These are phyloP conservation scores for Physcomitrellopsis africana DNA, from an alignment of 225 moss, liverwort and hornwort species.

Conservation along the genomic window DNA sequence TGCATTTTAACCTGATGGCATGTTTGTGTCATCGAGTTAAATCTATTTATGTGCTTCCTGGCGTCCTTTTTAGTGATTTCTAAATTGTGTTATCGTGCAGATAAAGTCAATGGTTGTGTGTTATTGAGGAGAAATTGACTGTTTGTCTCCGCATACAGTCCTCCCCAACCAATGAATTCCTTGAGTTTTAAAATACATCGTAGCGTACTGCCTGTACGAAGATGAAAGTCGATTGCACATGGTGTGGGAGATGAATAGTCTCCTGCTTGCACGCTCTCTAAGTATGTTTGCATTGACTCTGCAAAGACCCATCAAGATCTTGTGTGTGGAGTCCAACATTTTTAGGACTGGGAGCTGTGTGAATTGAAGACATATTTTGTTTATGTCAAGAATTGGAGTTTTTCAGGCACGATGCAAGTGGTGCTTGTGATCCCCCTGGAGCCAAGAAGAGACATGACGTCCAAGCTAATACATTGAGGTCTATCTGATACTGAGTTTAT, in stretches of 20 bases:
- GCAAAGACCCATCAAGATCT: conserved; percentile 35
- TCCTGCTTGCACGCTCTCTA: conserved; percentile 38
- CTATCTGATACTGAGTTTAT: not conserved
- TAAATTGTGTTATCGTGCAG: conserved; percentile 41
- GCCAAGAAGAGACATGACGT: not conserved
- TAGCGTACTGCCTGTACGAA: conserved; percentile 39
- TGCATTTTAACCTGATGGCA: conserved; percentile 45
- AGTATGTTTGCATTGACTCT: conserved; percentile 33
- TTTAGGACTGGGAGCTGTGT: conserved; percentile 19
- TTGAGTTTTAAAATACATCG: conserved; percentile 34
- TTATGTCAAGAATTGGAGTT: conserved; percentile 5
- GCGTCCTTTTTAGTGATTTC: conserved; percentile 26
- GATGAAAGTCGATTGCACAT: conserved; percentile 41
- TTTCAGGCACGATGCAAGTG: conserved; percentile 20
- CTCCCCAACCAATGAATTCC: conserved; percentile 38
- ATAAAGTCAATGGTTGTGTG: conserved; percentile 45
- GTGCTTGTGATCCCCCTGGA: conserved; percentile 14
- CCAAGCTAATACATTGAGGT: not conserved
- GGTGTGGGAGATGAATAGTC: conserved; percentile 34
- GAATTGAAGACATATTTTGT: conserved; percentile 18
- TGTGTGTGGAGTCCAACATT: conserved; percentile 30
- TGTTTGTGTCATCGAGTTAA: conserved; percentile 20
- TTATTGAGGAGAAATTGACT: conserved; percentile 39
- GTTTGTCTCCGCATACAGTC: conserved; percentile 26
- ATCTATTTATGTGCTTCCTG: conserved; percentile 21